Percentiles rank a stretch among this genome's conserved stretches.
Conservation (phyloP, 305 asterid genomes). For the Fraxinus ornus region DNA sequence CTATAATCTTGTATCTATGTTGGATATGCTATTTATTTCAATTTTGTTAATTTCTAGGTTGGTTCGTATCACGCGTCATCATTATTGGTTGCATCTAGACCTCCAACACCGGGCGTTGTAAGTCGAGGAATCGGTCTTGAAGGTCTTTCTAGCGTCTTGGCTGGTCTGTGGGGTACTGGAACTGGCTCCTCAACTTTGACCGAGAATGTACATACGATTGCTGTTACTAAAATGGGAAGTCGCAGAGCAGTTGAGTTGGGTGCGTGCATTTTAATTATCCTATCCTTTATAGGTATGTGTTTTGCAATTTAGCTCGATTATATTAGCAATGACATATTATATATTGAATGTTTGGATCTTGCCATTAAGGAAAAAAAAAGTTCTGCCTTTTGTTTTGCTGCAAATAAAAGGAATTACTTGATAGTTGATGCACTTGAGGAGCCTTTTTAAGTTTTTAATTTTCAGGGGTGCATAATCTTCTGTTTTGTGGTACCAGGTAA, state of each 20-base stretch:
- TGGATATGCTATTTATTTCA: not conserved
- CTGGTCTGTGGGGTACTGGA: conserved; percentile 98
- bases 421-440: not conserved
- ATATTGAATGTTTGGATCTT: not conserved
- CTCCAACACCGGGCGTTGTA: conserved; percentile 88
- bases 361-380: not conserved
- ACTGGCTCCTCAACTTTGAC: conserved; percentile 92
- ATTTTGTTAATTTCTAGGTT: conserved; percentile 46
- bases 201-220: conserved; percentile 97
- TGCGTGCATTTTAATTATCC: conserved; percentile 64
- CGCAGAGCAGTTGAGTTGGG: conserved; percentile 94
- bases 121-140: conserved; percentile 99
- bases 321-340: not conserved
- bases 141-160: conserved; percentile 87
- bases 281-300: conserved; percentile 76
- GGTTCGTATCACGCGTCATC: conserved; percentile 98
- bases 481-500: conserved; percentile 56
- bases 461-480: not conserved
- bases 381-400: not conserved
- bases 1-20: not conserved
- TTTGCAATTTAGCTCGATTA: not conserved
- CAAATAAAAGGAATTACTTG: not conserved
- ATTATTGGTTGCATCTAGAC: conserved; percentile 91
- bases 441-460: not conserved
- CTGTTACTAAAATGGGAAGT: conserved; percentile 98